Conservation (phyloP, 2,329 filamentous ascomycete genomes). For the Ophiostoma quercus region DNA sequence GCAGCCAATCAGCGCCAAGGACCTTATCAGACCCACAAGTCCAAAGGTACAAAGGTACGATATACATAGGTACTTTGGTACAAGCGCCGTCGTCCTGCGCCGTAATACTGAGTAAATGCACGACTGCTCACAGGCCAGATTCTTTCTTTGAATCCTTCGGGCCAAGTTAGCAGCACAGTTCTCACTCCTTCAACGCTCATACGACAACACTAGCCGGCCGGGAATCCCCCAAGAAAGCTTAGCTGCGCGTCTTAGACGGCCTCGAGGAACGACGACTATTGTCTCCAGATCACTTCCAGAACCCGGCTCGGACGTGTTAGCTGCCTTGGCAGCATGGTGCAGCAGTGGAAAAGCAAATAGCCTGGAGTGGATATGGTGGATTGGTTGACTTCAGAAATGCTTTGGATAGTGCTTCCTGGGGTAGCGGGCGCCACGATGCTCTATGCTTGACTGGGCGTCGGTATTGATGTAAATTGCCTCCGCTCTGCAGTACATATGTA, state of each 20-base stretch:
- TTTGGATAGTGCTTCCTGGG: constrained; percentile 3
- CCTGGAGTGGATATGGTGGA: neutral
- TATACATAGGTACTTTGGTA: neutral
- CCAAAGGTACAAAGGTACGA: neutral
- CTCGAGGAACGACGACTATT: neutral
- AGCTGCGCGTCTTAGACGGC: neutral
- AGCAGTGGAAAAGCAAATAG: constrained; percentile 7
- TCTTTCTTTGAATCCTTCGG: neutral
- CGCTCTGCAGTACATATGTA: no score
- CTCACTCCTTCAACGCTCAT: neutral
- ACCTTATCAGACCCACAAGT: constrained; percentile 21
- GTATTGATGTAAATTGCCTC: neutral
- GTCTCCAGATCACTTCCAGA: constrained; percentile 1
- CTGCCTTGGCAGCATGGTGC: neutral
- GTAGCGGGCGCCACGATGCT: neutral
- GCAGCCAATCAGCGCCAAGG: constrained; percentile 19
- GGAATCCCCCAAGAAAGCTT: neutral
- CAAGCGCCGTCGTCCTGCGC: neutral
- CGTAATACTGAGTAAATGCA: neutral
- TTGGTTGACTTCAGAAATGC: neutral
- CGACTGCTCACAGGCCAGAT: no score
- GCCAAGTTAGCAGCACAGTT: neutral
- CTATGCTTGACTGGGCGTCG: neutral
- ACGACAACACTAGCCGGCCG: neutral
- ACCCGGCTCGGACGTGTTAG: neutral